Evolutionary conservation across 2,329 filamentous ascomycete genomes (phyloP).

Genomic region (Akanthomyces dipterigenus): DNA sequence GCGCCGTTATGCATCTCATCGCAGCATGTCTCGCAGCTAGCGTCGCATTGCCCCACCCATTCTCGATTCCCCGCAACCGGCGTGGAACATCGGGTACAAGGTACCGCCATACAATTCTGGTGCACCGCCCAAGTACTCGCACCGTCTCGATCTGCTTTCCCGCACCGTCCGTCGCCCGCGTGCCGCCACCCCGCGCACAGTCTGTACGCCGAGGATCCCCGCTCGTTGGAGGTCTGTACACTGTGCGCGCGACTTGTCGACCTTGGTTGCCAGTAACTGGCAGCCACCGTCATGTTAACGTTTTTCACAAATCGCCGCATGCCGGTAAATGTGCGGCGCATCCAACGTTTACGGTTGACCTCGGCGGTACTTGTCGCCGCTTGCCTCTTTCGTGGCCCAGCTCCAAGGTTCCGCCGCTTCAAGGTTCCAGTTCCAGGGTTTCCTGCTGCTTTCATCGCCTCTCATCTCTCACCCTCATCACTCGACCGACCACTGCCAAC

Average conservation of each 20-base stretch:
- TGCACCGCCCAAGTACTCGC: not conserved
- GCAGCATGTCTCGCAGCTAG: slow-evolving; percentile 6
- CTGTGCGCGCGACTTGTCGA: not conserved
- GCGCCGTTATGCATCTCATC: too few species aligned
- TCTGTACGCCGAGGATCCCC: not conserved
- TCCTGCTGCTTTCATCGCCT: not conserved
- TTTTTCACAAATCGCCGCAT: not conserved
- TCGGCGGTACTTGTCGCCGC: not conserved
- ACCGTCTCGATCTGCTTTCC: slow-evolving; percentile 9
- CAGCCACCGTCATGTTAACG: not conserved
- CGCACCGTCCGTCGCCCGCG: slow-evolving; percentile 2
- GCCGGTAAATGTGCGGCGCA: slow-evolving; percentile 5
- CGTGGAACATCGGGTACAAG: not conserved
- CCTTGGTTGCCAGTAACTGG: slow-evolving; percentile 1
- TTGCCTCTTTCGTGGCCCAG: not conserved
- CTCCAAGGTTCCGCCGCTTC: not conserved
- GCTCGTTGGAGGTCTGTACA: not conserved
- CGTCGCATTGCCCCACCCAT: not conserved
- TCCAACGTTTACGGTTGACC: not conserved
- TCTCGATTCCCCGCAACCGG: slow-evolving; percentile 10
- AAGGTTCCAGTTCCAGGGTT: slow-evolving; percentile 1
- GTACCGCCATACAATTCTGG: not conserved
- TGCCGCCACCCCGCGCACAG: not conserved
- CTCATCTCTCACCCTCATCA: not conserved
- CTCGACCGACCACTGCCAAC: not conserved